phyloP scores from a whole-genome alignment of 23 red algal genomes.

The Gracilaria domingensis region DNA sequence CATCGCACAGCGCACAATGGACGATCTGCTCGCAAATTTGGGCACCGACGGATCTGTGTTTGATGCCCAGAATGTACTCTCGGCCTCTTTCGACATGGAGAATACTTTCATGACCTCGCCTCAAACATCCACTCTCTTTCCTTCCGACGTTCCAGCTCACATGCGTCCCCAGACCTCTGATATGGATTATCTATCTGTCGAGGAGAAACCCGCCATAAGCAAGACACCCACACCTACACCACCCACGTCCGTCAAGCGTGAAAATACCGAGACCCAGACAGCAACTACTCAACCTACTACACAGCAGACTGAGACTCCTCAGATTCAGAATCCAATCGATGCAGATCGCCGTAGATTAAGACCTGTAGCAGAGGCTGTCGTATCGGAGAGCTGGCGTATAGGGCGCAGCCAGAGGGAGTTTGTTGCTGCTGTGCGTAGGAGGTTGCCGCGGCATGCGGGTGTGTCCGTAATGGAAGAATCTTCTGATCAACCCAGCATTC shows the following conservation, averaged over 20 bases:
- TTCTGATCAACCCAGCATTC: slow-evolving; percentile 12
- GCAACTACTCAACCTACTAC: not conserved
- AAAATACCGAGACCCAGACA: not conserved
- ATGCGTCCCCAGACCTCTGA: slow-evolving; percentile 20
- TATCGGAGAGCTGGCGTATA: slow-evolving; percentile 24
- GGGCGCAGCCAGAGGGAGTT: slow-evolving; percentile 6
- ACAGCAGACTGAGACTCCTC: not conserved
- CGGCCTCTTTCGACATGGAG: slow-evolving; percentile 25
- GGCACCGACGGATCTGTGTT: slow-evolving; percentile 34
- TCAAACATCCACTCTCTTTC: not conserved
- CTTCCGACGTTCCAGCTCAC: slow-evolving; percentile 21
- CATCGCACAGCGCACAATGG: slow-evolving; percentile 17
- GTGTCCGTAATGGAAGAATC: not conserved
- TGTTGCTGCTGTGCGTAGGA: slow-evolving; percentile 5
- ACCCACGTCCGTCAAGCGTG: slow-evolving; percentile 5
- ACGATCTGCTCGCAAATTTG: slow-evolving; percentile 40
- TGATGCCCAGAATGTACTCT: slow-evolving; percentile 10
- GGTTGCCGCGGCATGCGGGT: not conserved
- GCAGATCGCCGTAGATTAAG: slow-evolving; percentile 1
- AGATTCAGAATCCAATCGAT: slow-evolving; percentile 8
- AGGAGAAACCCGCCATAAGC: slow-evolving; percentile 9
- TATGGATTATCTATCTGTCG: slow-evolving; percentile 11
- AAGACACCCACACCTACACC: slow-evolving; percentile 16
- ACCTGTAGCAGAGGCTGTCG: not conserved
- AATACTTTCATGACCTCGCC: slow-evolving; percentile 4